A percentile compares a stretch with the other conserved stretches of the same genome.
Conservation (phyloP, 441 rosid genomes). For the Biscutella auriculata region DNA sequence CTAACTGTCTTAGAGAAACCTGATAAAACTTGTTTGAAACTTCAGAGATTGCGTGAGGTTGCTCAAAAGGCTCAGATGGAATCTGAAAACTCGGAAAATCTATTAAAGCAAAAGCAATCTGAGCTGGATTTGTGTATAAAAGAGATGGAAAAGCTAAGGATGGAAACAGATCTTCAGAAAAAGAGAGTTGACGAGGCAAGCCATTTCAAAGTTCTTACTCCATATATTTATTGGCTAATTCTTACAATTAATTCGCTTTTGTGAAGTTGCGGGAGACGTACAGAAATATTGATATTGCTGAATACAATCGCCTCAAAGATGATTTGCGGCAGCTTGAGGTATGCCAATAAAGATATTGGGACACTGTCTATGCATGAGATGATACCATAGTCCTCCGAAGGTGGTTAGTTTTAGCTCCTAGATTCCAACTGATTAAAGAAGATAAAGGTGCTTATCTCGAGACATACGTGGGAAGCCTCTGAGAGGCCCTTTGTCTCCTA, state of each 20-base stretch:
- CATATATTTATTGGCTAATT: slow-evolving; percentile 1
- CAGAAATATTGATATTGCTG: slow-evolving; percentile 61
- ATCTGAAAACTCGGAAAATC: slow-evolving; percentile 39
- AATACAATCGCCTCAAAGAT: slow-evolving; percentile 65
- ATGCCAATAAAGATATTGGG: slow-evolving; percentile 3
- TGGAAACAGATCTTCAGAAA: slow-evolving; percentile 52
- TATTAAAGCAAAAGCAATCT: slow-evolving; percentile 48
- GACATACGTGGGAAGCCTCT: background rate
- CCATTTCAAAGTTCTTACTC: slow-evolving; percentile 8
- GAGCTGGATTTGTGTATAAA: slow-evolving; percentile 65
- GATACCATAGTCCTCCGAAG: slow-evolving; percentile 1
- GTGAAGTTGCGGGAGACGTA: slow-evolving; percentile 60
- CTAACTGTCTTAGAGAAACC: slow-evolving; percentile 3
- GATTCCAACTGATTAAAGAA: background rate
- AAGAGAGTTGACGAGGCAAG: slow-evolving; percentile 73
- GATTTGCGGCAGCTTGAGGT: slow-evolving; percentile 58
- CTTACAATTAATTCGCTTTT: slow-evolving; percentile 15
- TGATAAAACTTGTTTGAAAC: slow-evolving; percentile 7
- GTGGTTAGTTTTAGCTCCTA: slow-evolving; percentile 1
- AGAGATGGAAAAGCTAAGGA: slow-evolving; percentile 55
- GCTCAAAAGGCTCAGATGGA: slow-evolving; percentile 52
- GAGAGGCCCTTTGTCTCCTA: background rate
- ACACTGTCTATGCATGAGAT: background rate
- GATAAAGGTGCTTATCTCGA: background rate
- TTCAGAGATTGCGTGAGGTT: slow-evolving; percentile 73